Percentiles rank a stretch among this genome's conserved stretches.
Evolutionary conservation across 2,329 filamentous ascomycete genomes (phyloP).

Genomic region (Colletotrichum sp.): DNA sequence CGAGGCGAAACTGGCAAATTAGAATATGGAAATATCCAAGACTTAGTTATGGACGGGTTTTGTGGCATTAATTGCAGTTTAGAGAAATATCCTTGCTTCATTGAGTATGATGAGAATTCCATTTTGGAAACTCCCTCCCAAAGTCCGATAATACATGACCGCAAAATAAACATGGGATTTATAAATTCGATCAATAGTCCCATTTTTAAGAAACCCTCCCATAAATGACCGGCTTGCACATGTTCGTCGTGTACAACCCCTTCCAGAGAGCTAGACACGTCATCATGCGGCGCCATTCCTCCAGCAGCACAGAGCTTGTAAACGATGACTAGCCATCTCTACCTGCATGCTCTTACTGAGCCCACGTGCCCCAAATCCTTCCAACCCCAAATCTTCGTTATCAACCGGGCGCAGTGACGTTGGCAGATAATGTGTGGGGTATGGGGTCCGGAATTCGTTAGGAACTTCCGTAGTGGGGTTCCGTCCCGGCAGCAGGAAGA

Average conservation of each 20-base stretch:
- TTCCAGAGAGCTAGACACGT: not conserved
- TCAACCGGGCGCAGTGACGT: not conserved
- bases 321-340: not conserved
- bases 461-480: not conserved
- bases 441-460: not conserved
- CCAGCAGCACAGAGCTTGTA: not conserved
- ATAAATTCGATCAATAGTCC: not conserved
- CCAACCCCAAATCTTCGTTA: not conserved
- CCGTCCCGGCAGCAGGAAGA: not conserved
- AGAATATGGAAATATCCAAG: fast-evolving
- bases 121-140: fast-evolving
- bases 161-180: not conserved
- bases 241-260: not conserved
- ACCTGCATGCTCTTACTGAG: not conserved
- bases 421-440: not conserved
- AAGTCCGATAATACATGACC: fast-evolving
- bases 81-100: not conserved
- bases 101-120: not conserved
- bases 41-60: not conserved
- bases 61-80: not conserved
- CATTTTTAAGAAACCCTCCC: not conserved
- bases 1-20: not conserved
- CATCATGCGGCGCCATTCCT: not conserved
- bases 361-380: not conserved
- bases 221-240: not conserved